These are phyloP conservation scores for Solanum habrochaites DNA, from an alignment of 257 asterid genomes.

Conservation along the genomic window DNA sequence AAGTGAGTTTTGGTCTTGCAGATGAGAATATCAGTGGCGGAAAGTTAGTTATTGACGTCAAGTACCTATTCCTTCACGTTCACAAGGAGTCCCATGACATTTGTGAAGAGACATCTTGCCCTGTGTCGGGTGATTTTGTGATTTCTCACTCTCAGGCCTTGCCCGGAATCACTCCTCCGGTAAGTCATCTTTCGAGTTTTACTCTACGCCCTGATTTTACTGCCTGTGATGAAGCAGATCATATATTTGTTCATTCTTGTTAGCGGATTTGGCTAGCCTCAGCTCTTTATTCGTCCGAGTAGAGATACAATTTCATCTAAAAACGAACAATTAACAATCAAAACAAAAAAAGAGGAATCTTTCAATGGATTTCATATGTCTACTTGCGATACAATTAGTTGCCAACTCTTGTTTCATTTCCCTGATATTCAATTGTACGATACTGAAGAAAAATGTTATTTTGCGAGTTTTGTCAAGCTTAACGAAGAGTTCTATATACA, in stretches of 20 bases:
- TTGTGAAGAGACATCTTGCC: conserved; percentile 19
- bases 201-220: background rate
- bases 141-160: conserved; percentile 18
- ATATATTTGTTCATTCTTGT: background rate
- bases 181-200: conserved; percentile 4
- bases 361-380: background rate
- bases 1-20: background rate
- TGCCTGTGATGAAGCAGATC: background rate
- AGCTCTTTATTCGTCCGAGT: background rate
- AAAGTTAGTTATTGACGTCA: conserved; percentile 17
- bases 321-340: background rate
- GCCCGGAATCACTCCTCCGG: conserved; percentile 23
- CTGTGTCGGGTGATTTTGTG: conserved; percentile 25
- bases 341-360: background rate
- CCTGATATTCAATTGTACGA: background rate
- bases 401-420: background rate
- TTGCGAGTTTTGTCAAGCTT: background rate
- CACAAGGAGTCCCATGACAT: conserved; percentile 22
- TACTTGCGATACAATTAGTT: background rate
- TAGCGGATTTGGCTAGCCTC: background rate
- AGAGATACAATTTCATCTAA: background rate
- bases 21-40: conserved; percentile 20
- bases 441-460: background rate
- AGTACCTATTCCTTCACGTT: conserved; percentile 20
- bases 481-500: background rate